A percentile compares a stretch with the other conserved stretches of the same genome.
Evolutionary conservation across 2,329 filamentous ascomycete genomes (phyloP).

Genomic region (Penicillium sp.): DNA sequence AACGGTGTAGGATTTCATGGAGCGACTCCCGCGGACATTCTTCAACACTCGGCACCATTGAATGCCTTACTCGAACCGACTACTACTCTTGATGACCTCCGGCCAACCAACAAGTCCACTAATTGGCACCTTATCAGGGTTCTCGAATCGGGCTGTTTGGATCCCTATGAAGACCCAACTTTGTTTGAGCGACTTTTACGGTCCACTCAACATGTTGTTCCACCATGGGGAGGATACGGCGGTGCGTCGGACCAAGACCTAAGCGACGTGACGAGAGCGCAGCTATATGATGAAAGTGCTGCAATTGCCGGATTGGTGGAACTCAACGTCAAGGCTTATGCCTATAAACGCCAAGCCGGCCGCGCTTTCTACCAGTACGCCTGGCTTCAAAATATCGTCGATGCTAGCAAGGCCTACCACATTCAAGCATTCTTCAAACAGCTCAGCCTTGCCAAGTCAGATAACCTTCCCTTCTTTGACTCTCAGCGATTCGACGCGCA

Average conservation of each 20-base stretch:
- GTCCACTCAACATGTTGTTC: conserved; percentile 31
- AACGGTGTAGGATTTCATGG: conserved; percentile 41
- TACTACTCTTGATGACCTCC: conserved; percentile 25
- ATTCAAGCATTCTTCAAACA: conserved; percentile 36
- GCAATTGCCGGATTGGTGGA: conserved; percentile 38
- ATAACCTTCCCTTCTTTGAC: conserved; percentile 22
- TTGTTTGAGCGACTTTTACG: conserved; percentile 46
- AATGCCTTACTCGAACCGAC: conserved; percentile 23
- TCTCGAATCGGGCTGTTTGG: conserved; percentile 52
- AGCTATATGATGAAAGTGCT: conserved; percentile 38
- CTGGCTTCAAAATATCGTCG: conserved; percentile 38
- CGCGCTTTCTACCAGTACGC: conserved; percentile 34
- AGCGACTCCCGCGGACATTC: conserved; percentile 35
- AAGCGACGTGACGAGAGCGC: conserved; percentile 25
- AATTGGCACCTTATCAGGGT: conserved; percentile 52
- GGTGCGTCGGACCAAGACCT: conserved; percentile 23
- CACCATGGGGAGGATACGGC: conserved; percentile 35
- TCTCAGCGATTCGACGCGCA: conserved; percentile 15
- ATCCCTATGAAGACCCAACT: conserved; percentile 48
- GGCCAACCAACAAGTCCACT: conserved; percentile 33
- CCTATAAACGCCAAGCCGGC: conserved; percentile 27
- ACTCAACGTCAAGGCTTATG: conserved; percentile 33
- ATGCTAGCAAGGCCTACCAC: conserved; percentile 39
- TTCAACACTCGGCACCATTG: conserved; percentile 25
- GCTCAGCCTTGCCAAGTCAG: conserved; percentile 15